Base-by-base conservation (phyloP, 1,284 basidiomycete species). In the Bjerkandera adusta region DNA sequence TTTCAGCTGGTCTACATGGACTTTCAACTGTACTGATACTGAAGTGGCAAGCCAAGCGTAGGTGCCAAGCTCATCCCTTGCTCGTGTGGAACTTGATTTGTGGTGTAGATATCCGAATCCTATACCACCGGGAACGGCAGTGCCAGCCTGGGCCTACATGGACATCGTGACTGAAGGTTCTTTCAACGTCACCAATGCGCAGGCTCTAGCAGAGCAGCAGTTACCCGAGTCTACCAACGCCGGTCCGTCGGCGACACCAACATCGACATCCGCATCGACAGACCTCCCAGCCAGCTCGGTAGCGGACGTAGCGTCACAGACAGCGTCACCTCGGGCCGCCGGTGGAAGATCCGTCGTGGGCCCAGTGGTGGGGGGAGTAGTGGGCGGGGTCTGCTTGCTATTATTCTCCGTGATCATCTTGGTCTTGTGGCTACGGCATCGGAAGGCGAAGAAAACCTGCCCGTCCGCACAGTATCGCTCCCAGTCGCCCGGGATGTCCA, bases 91-190 rank as follows among this genome's bases (percentile, higher is more conserved):
- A 10, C 30, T 29, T 10, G 11, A 5, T 16, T 11, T 11, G 11
- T 33, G 1, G 13, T 16, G 5, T 12, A 48, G 41, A 18, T 42
- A 37, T 20, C 47, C 47, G 6, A 29, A 10, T 10, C 22, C 21
- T 2, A 43, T 48, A 4, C 47, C 47, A 12, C 7, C n/a, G 4
- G 39, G 38, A 18, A 48, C 47, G 13, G 25, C 39, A 12, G 27
- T 43, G 12, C 47, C 47, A 6, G 40, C 39, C 1, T 48, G 47
- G 47, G 47, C 47, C 12, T 48, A 36, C 36, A 7, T 38, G 34
- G 16, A 36, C n/a, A n/a, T 48, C 21, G 25, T n/a, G 18, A 27
- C 22, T 4, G 12, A 11, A 11, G 36, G 34, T 27, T 15, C 24
- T 11, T 46, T 39, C 29, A 33, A 46, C 5, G 5, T 27, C 20